Evolutionary conservation across 78 protist species (phyloP), one percentile per base, ranked within the genome.

Genomic region (Andalucia godoyi): DNA sequence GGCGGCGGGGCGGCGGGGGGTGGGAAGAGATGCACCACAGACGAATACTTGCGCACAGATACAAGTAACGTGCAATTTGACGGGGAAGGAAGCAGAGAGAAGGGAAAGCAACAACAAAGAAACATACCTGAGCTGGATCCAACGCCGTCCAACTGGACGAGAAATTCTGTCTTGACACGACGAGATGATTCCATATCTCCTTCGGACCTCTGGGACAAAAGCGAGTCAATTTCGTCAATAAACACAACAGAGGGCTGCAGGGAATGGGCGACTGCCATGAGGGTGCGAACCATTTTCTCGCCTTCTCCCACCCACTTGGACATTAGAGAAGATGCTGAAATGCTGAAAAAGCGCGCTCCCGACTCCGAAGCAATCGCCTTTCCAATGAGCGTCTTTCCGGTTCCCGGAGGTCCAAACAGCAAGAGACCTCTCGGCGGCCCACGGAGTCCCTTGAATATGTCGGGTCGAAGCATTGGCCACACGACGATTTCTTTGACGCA

Each of bases 141-240:
- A 15, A 62, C 80, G 29, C 91, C 91, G 54, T 83, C 92, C 8
- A 89, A 21, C 67, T 85, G 89, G 30, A 90, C 79, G n/a, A 92
- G 69, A 5, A 90, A 77, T 77, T 92, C 95, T 1, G 91, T 92
- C 73, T 90, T 90, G 50, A 90, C 5, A 1, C 95, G 69, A 15
- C 92, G 66, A 32, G 59, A 29, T 30, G 7, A 25, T 9, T 90
- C 97, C 15, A 42, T 45, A 23, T 90, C 95, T n/a, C 65, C 66
- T 21, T 77, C 81, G 12, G 57, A 0, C 21, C 95, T 61, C 45
- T 5, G 30, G 27, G 71, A 1, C n/a, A 88, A 68, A 10, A 87
- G 30, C 12, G 93, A 86, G 79, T 91, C 97, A 29, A 92, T 74
- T 67, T 85, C 97, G 66, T 89, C 97, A 55, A 92, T 70, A 57